Percentiles rank a stretch among this genome's conserved stretches.
These are phyloP conservation scores for Hygrocybe punicea DNA, from an alignment of 768 basidiomycete genomes.

Conservation along the genomic window DNA sequence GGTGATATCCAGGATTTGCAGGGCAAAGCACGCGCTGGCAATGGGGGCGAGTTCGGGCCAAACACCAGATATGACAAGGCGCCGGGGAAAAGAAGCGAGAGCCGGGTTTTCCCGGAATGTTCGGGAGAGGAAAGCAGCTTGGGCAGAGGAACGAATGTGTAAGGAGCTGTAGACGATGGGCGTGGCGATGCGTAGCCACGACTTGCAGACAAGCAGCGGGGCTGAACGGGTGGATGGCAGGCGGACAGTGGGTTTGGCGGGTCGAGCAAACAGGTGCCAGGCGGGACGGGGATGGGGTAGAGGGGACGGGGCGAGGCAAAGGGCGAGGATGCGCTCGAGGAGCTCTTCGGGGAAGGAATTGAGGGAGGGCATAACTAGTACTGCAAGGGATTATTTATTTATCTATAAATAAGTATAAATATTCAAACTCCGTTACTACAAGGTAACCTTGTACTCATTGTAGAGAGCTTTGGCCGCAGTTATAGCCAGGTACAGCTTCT, in stretches of 20 bases:
- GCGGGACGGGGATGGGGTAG: background rate
- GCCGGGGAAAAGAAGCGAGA: constrained; percentile 41
- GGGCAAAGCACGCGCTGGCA: constrained; percentile 27
- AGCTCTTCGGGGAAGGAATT: constrained; percentile 30
- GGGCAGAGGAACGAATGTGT: constrained; percentile 39
- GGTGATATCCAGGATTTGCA: constrained; percentile 37
- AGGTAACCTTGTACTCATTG: background rate
- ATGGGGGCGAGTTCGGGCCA: constrained; percentile 41
- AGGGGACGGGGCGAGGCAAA: constrained; percentile 23
- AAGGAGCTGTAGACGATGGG: constrained; percentile 58
- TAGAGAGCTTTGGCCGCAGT: background rate
- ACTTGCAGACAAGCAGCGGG: constrained; percentile 46
- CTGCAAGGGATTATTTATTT: too few relatives aligned
- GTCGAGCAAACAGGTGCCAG: constrained; percentile 10
- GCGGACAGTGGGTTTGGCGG: constrained; percentile 4
- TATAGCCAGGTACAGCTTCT: too few relatives aligned
- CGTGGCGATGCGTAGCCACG: constrained; percentile 53
- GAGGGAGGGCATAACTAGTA: constrained; percentile 11
- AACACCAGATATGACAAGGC: constrained; percentile 41
- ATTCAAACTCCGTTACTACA: background rate
- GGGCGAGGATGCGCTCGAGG: constrained; percentile 31
- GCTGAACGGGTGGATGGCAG: background rate
- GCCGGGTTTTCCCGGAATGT: constrained; percentile 38
- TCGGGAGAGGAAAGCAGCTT: constrained; percentile 40
- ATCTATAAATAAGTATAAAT: background rate